Conservation (phyloP, 371 early-diverging fungal genomes). For the Haplosporangium sp. region DNA sequence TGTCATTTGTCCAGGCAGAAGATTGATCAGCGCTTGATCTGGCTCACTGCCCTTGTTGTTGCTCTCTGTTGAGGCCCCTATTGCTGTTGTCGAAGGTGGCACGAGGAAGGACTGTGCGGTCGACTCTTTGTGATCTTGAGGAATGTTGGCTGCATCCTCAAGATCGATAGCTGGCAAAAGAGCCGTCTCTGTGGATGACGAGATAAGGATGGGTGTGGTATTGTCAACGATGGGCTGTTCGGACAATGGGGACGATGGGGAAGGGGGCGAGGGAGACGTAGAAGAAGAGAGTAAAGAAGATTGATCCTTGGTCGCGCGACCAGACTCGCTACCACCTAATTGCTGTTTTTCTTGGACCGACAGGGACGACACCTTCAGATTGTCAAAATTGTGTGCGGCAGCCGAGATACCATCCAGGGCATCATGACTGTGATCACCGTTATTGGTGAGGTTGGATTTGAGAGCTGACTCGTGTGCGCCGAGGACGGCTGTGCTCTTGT, state of each 20-base stretch:
- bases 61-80: not conserved
- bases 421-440: not conserved
- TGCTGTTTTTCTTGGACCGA: slow-evolving; percentile 15
- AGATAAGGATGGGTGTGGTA: not conserved
- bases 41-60: slow-evolving; percentile 2
- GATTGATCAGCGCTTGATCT: slow-evolving; percentile 13
- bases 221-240: not conserved
- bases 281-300: slow-evolving; percentile 19
- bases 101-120: not conserved
- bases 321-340: not conserved
- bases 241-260: slow-evolving; percentile 8
- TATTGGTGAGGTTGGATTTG: not conserved
- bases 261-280: slow-evolving; percentile 6
- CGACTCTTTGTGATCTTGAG: not conserved
- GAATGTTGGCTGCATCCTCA: not conserved
- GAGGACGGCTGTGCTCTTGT: no score
- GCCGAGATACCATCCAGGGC: slow-evolving; percentile 16
- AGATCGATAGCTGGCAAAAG: slow-evolving; percentile 3
- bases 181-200: not conserved
- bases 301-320: slow-evolving; percentile 4
- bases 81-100: not conserved
- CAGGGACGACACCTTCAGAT: not conserved
- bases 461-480: not conserved
- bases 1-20: slow-evolving; percentile 27
- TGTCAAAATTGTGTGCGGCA: slow-evolving; percentile 16